Evolutionary conservation across 2,329 filamentous ascomycete species (phyloP).

Genomic region (Dryadomyces sulphureus): DNA sequence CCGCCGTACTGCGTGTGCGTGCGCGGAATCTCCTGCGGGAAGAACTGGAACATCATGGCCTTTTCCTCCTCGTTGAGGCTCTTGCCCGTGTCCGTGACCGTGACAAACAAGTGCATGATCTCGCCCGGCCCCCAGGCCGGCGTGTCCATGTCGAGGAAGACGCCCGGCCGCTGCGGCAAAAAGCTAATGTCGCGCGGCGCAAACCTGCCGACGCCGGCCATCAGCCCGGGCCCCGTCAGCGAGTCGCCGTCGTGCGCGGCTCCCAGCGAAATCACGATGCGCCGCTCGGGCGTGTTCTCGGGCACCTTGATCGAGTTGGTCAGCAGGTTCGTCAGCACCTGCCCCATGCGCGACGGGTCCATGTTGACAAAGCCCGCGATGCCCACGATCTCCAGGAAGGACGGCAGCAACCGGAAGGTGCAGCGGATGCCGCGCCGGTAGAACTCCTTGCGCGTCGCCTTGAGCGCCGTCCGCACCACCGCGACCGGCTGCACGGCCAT

Average conservation of each 20-base stretch:
- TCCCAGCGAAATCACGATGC: conserved; percentile 49
- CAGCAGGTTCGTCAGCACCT: conserved; percentile 64
- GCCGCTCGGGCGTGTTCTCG: conserved; percentile 40
- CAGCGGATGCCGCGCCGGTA: conserved; percentile 57
- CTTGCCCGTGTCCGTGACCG: conserved; percentile 44
- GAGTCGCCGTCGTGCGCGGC: conserved; percentile 29
- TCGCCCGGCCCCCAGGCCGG: conserved; percentile 59
- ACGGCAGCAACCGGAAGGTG: conserved; percentile 52
- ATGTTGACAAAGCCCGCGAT: conserved; percentile 55
- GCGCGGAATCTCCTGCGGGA: conserved; percentile 59
- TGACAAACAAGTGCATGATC: conserved; percentile 56
- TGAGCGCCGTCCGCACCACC: conserved; percentile 50
- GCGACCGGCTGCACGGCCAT: conserved; percentile 50
- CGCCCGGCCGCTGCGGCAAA: conserved; percentile 27
- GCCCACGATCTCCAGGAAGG: conserved; percentile 42
- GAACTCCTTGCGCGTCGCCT: conserved; percentile 68
- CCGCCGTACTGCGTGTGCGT: conserved; percentile 70
- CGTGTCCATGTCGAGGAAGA: conserved; percentile 30
- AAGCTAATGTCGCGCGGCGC: conserved; percentile 28
- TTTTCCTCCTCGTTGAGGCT: conserved; percentile 57
- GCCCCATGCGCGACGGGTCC: conserved; percentile 58
- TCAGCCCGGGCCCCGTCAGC: neutral
- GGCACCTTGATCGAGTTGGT: conserved; percentile 53
- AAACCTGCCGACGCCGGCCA: neutral
- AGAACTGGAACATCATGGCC: conserved; percentile 62